phyloP scores from a whole-genome alignment of 192 early-diverging fungal genomes.

The Thoreauomyces humboldtii region DNA sequence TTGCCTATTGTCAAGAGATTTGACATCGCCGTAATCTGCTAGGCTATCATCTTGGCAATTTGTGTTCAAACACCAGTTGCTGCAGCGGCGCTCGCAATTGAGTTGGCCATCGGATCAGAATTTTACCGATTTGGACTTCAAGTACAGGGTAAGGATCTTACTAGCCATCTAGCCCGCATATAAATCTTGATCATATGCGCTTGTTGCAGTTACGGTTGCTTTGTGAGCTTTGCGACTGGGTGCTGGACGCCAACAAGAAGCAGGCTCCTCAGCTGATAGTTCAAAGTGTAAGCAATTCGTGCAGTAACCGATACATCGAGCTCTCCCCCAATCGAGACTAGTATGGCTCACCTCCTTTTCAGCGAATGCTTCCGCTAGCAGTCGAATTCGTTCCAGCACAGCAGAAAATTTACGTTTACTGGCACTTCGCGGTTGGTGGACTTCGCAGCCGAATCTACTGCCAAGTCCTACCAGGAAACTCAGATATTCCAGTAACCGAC shows the following conservation, averaged over 20 bases:
- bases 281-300: not conserved
- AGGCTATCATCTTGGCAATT: conserved; percentile 5
- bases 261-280: not conserved
- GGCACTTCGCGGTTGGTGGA: not conserved
- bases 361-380: not conserved
- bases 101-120: not conserved
- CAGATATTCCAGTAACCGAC: no score
- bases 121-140: not conserved
- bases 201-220: not conserved
- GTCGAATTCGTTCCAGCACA: conserved; percentile 1
- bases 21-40: not conserved
- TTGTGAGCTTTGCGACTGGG: conserved; percentile 6
- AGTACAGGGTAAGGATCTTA: not conserved
- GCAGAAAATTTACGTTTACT: conserved; percentile 1
- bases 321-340: no score
- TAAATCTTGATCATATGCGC: no score
- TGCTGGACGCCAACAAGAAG: not conserved
- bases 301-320: not conserved
- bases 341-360: no score
- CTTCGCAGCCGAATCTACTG: not conserved
- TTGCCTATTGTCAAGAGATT: no score
- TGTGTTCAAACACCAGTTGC: not conserved
- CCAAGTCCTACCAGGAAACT: no score
- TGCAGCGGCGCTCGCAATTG: not conserved
- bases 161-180: no score